Base-by-base conservation (phyloP, 176 grass and related monocot species). In the Themeda triandra region DNA sequence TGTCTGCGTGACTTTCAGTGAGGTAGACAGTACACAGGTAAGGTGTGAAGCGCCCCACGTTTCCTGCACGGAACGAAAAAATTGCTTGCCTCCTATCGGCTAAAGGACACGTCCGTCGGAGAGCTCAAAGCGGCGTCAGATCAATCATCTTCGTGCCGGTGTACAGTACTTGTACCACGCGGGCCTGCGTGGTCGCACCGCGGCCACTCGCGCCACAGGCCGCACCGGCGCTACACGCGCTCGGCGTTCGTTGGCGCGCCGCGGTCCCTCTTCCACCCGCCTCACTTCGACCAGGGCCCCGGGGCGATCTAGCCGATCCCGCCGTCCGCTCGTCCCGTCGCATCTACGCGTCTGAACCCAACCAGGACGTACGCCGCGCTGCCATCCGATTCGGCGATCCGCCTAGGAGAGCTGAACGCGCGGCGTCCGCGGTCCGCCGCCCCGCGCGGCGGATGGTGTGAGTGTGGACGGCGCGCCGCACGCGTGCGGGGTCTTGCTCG, bases 401-500 rank as follows among this genome's bases (percentile, higher is more conserved):
- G 24, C 62, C 77, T 15, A 5, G 10, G 4, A 1, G 33, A 4
- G 18, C 24, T 40, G 19, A 23, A n/a, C 66, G 21, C 37, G 17
- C 44, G 72, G 63, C 28, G 13, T 19, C 44, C 13, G 44, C 4
- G 44, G n/a, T n/a, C 15, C 45, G 1, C 45, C 45, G 45, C 45
- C 13, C 42, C 1, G 13, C 13, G 12, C 17, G 49, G 29, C 6
- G 18, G 5, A 8, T 8, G 8, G 3, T 27, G 2, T 35, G 19
- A 6, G 13, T 82, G 87, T 80, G 69, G 81, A 80, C 82, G 67
- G 10, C 58, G 85, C 58, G 41, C 53, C 35, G 58, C 81, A 18
- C 10, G 12, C 31, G 11, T 12, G 37, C 13, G 37, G 8, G 37
- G 36, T 41, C 39, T 41, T n/a, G n/a, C 12, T 15, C 68, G 63